Evolutionary conservation across 2,329 filamentous ascomycete genomes (phyloP), one percentile per base, ranked within the genome.

Genomic region (Cytospora mali): DNA sequence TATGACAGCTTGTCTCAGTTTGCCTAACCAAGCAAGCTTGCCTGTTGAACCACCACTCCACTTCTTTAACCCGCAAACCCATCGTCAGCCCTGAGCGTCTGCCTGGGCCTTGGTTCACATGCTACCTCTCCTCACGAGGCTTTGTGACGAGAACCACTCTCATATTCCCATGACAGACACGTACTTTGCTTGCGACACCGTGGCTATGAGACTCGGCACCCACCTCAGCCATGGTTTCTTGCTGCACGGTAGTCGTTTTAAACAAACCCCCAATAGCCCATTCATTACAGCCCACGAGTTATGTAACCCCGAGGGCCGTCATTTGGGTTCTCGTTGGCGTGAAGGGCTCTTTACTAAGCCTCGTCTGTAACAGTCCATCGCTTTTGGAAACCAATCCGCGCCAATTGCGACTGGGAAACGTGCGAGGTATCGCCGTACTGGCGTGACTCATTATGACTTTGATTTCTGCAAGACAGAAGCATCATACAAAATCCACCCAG

Each of bases 1-100:
- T 28, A 51, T 61, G 58, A 39, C 50, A 23, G 14, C 35, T 35
- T 55, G 51, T 54, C 54, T 42, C 50, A 55, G 21, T 28, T 49
- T 48, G 48, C n/a, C 33, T 7, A 35, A 35, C 54, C 31, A 58
- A 54, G 48, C 7, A 25, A 25, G 35, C 35, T n/a, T 58, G 58
- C 54, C 50, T 58, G 55, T 27, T 52, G 4, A 3, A 21, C 14
- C n/a, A 31, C 33, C n/a, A 51, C 27, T 16, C 55, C 33, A 3
- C 35, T 39, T 35, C 35, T 16, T 14, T 6, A 58, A 29, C 7
- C 39, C 23, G 50, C 59, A 46, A 9, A n/a, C 42, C n/a, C 10
- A 57, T 55, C 50, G 51, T 55, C 54, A 27, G 52, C 62, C 25
- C 29, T 46, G 46, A 18, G 25, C 28, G 50, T 57, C 50, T 58